A percentile compares a stretch with the other conserved stretches of the same genome.
These are phyloP conservation scores for Chytriomyces sp. DNA, from an alignment of 192 early-diverging fungal species.

Conservation along the genomic window DNA sequence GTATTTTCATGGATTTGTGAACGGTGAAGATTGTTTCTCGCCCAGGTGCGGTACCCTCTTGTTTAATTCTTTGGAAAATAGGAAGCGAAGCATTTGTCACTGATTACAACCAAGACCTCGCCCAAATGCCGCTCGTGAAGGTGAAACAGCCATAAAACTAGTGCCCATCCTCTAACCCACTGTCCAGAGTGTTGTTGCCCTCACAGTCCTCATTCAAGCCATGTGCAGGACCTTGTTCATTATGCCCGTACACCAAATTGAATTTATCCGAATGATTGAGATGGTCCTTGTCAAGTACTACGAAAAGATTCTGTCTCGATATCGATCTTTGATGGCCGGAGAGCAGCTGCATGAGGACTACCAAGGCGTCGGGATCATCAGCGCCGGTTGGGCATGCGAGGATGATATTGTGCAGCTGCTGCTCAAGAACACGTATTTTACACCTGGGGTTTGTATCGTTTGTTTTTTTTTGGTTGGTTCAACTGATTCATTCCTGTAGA, in stretches of 20 bases:
- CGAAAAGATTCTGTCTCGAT: slow-evolving; percentile 64
- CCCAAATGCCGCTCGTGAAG: slow-evolving; percentile 72
- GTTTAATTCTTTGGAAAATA: slow-evolving; percentile 51
- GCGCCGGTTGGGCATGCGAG: slow-evolving; percentile 68
- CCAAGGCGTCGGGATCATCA: slow-evolving; percentile 47
- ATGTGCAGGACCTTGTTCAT: slow-evolving; percentile 64
- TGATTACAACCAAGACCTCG: slow-evolving; percentile 42
- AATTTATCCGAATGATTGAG: slow-evolving; percentile 75
- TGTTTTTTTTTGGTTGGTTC: background rate
- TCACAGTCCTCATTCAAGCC: slow-evolving; percentile 66
- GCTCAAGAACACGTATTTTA: slow-evolving; percentile 49
- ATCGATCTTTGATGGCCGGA: slow-evolving; percentile 50
- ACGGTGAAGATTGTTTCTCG: slow-evolving; percentile 45
- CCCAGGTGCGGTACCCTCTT: background rate
- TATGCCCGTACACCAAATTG: slow-evolving; percentile 73
- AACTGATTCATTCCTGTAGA: slow-evolving; percentile 2
- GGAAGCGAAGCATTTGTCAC: slow-evolving; percentile 58
- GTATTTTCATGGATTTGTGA: slow-evolving; percentile 68
- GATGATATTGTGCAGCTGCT: slow-evolving; percentile 64
- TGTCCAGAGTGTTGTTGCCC: slow-evolving; percentile 65
- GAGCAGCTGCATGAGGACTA: slow-evolving; percentile 47
- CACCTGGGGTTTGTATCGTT: slow-evolving; percentile 28
- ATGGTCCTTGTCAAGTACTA: slow-evolving; percentile 67
- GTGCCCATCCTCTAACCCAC: slow-evolving; percentile 10
- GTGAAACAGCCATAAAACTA: slow-evolving; percentile 39